phyloP scores from a whole-genome alignment of 805 yeast species.

The Saccharomycopsis capsularis region DNA sequence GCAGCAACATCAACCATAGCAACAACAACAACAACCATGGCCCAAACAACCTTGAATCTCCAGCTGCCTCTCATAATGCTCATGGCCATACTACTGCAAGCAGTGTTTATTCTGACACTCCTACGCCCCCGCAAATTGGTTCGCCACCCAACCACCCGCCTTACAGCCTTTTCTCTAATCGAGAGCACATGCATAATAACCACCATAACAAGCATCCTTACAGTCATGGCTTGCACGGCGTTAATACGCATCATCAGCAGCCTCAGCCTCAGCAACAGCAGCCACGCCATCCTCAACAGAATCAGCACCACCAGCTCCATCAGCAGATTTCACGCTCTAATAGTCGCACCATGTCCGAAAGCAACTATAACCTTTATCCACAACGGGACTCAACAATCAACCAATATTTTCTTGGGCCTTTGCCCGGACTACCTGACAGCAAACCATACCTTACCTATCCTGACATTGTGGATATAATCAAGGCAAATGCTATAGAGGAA shows the following conservation, averaged over 20 bases:
- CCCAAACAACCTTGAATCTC: too few species aligned
- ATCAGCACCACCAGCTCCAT: slow-evolving; percentile 4
- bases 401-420: slow-evolving; percentile 60
- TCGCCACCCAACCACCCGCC: not conserved
- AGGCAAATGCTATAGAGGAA: not conserved
- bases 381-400: slow-evolving; percentile 53
- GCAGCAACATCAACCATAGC: not conserved
- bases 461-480: slow-evolving; percentile 36
- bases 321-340: not conserved
- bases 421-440: slow-evolving; percentile 28
- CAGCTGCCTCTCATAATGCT: too few species aligned
- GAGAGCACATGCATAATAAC: not conserved
- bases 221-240: not conserved
- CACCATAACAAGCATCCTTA: not conserved
- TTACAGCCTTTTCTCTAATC: not conserved
- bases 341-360: not conserved
- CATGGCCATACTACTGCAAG: not conserved
- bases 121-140: slow-evolving; percentile 7
- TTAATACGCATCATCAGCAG: not conserved
- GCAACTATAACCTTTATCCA: slow-evolving; percentile 29
- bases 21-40: not conserved
- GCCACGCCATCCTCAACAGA: not conserved
- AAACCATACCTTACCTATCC: slow-evolving; percentile 47
- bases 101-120: slow-evolving; percentile 10
- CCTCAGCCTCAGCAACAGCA: not conserved